A percentile compares a stretch with the other conserved stretches of the same genome.
These are phyloP conservation scores for Rosa chinensis DNA, from an alignment of 306 rosid species.

Conservation along the genomic window DNA sequence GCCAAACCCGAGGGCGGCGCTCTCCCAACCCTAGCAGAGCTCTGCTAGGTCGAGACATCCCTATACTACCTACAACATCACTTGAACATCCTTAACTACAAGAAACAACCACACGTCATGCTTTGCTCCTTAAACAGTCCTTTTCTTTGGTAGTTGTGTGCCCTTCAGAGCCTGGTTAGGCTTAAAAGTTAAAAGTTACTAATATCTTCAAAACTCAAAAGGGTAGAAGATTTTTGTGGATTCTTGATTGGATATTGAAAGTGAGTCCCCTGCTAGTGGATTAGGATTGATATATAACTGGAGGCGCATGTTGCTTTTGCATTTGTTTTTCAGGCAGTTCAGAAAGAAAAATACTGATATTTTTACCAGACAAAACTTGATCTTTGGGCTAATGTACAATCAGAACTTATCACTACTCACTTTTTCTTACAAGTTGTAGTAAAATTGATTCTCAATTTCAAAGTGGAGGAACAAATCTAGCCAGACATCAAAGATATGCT, in stretches of 20 bases:
- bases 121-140: not conserved
- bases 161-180: not conserved
- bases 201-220: not conserved
- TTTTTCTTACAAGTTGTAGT: not conserved
- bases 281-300: not conserved
- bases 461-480: conserved; percentile 6
- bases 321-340: conserved; percentile 3
- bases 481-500: not conserved
- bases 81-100: not conserved
- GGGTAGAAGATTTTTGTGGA: not conserved
- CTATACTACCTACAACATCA: not conserved
- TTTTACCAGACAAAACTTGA: not conserved
- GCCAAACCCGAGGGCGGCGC: too few relatives aligned
- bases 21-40: too few relatives aligned
- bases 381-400: conserved; percentile 3
- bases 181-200: not conserved
- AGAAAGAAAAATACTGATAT: not conserved
- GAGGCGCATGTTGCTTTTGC: not conserved
- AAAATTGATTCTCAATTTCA: conserved; percentile 4
- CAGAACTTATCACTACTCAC: not conserved
- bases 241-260: conserved; percentile 6
- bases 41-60: too few relatives aligned
- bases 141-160: not conserved
- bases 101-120: not conserved
- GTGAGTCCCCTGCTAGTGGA: not conserved